Conservation (phyloP, 1,284 basidiomycete species). For the Tylopilus sp. region DNA sequence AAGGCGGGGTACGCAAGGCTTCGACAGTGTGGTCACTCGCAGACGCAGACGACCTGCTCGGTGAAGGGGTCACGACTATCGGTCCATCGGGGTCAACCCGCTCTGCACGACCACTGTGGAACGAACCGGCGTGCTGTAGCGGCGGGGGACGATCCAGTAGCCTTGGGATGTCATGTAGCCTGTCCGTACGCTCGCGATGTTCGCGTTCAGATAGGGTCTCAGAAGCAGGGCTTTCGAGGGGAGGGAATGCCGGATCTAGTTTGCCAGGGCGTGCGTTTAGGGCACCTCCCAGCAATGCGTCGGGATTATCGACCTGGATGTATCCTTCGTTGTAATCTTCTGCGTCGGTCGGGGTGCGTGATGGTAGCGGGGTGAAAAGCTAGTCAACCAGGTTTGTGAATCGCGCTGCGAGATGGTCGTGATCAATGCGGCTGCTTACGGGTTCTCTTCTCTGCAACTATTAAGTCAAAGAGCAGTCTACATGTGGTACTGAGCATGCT, state of each 20-base stretch:
- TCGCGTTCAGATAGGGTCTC: conserved; percentile 30
- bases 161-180: conserved; percentile 19
- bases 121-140: conserved; percentile 21
- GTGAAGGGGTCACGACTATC: conserved; percentile 24
- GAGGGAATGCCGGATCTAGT: conserved; percentile 20
- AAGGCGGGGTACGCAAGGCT: conserved; percentile 20
- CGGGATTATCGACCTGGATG: conserved; percentile 32
- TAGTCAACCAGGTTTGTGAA: conserved; percentile 11
- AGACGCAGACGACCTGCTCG: conserved; percentile 21
- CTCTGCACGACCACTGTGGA: conserved; percentile 22
- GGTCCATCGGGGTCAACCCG: conserved; percentile 20
- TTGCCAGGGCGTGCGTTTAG: conserved; percentile 34
- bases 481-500: conserved; percentile 8
- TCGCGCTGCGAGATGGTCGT: conserved; percentile 1
- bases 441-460: conserved; percentile 31
- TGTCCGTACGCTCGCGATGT: conserved; percentile 17
- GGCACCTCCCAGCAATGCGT: conserved; percentile 33
- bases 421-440: conserved; percentile 20
- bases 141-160: conserved; percentile 27
- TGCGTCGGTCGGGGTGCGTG: conserved; percentile 32
- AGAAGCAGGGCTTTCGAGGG: conserved; percentile 22
- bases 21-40: conserved; percentile 34
- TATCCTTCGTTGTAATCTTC: conserved; percentile 33
- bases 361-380: conserved; percentile 35
- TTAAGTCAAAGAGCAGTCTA: conserved; percentile 14